Evolutionary conservation across 345 rosid genomes (phyloP).

Genomic region (Psidium guajava): DNA sequence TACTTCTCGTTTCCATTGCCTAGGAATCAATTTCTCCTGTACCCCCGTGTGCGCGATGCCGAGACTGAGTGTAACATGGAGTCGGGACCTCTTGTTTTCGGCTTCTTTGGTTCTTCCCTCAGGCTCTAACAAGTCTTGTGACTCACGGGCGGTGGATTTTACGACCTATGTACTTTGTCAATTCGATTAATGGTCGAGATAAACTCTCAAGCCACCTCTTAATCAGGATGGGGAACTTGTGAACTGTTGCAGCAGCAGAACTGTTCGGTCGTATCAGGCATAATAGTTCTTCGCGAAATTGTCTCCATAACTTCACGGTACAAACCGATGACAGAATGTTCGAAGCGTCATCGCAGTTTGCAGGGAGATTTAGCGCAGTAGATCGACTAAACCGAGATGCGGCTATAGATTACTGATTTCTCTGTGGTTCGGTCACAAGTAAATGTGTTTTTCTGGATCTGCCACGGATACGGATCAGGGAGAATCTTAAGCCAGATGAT

Average conservation of each 20-base stretch:
- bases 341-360: not conserved
- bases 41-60: not conserved
- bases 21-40: not conserved
- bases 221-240: accelerated
- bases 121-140: not conserved
- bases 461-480: not conserved
- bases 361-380: not conserved
- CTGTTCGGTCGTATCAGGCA: accelerated
- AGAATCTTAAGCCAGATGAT: not conserved
- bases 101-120: not conserved
- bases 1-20: not conserved
- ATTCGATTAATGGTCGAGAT: accelerated
- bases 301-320: accelerated
- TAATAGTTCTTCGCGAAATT: not conserved
- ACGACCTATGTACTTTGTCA: not conserved
- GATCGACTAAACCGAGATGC: not conserved
- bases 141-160: not conserved
- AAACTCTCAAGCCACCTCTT: not conserved
- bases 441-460: not conserved
- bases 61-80: not conserved
- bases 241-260: accelerated
- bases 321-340: not conserved
- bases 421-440: not conserved
- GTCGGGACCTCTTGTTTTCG: not conserved
- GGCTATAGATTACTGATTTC: not conserved